Conservation (phyloP, 164 flowering plant genomes). For the Umbellularia californica region DNA sequence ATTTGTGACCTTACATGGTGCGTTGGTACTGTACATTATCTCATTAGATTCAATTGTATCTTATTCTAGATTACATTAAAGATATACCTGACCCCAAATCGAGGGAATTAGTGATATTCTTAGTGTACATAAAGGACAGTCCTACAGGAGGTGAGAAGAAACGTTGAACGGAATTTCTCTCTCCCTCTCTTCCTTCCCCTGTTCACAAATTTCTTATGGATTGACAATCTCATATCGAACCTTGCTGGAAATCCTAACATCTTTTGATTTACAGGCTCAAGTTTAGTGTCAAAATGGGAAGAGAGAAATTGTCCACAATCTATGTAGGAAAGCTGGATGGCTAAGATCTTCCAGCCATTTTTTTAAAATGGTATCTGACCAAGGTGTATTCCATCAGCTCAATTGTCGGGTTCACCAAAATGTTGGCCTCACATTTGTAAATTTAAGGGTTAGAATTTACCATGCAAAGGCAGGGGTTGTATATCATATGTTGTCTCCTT, state of each 20-base stretch:
- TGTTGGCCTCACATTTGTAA: background rate
- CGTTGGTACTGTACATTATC: too few species aligned
- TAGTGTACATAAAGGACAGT: too few species aligned
- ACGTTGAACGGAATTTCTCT: too few species aligned
- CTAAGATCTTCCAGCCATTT: background rate
- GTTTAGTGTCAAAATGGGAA: background rate
- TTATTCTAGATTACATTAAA: too few species aligned
- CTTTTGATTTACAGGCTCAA: background rate
- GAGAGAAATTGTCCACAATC: background rate
- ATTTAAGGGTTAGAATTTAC: background rate
- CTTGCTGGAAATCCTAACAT: background rate
- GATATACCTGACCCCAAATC: too few species aligned
- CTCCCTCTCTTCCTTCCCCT: too few species aligned
- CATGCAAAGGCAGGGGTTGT: background rate
- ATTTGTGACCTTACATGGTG: too few species aligned
- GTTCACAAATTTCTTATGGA: too few species aligned
- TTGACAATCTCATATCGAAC: background rate
- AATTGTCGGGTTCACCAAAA: background rate
- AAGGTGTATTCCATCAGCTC: background rate
- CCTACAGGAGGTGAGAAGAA: too few species aligned
- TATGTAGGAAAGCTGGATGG: background rate
- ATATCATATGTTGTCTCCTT: background rate
- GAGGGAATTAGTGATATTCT: too few species aligned
- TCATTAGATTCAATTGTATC: too few species aligned
- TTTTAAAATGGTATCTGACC: background rate